Percentiles rank a stretch among this genome's conserved stretches.
Evolutionary conservation across 2,329 filamentous ascomycete genomes (phyloP).

Genomic region (Colletotrichum sp.): DNA sequence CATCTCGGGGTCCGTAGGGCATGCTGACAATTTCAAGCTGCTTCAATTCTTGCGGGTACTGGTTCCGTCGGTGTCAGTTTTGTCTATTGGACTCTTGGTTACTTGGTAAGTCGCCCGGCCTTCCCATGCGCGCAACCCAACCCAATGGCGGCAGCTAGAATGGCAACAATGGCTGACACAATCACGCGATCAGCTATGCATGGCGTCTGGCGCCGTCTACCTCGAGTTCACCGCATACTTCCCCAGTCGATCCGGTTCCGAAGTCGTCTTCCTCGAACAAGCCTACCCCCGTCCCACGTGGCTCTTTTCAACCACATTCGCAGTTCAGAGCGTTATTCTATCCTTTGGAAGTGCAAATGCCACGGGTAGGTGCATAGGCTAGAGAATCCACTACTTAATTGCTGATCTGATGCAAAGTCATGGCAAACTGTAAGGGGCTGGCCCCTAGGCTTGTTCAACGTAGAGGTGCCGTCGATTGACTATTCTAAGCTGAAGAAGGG

Average conservation of each 20-base stretch:
- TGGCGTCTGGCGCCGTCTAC: slow-evolving; percentile 56
- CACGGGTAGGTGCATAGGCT: slow-evolving; percentile 21
- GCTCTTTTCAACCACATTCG: slow-evolving; percentile 67
- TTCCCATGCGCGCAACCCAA: slow-evolving; percentile 34
- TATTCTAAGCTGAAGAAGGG: no score
- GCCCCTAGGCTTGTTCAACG: no score
- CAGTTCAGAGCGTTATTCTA: slow-evolving; percentile 64
- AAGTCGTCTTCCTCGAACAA: slow-evolving; percentile 72
- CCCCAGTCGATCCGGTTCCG: slow-evolving; percentile 67
- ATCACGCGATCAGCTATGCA: slow-evolving; percentile 51
- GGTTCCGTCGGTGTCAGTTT: slow-evolving; percentile 66
- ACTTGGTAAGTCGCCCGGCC: slow-evolving; percentile 56
- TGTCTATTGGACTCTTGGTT: slow-evolving; percentile 68
- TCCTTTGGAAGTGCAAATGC: slow-evolving; percentile 71
- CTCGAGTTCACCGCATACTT: slow-evolving; percentile 71
- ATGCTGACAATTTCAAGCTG: slow-evolving; percentile 41
- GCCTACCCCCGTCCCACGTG: slow-evolving; percentile 67
- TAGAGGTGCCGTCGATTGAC: no score
- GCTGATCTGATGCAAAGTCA: slow-evolving; percentile 40
- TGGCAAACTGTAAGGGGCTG: no score
- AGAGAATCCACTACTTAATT: fast-evolving
- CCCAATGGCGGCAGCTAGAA: not conserved
- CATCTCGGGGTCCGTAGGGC: not conserved
- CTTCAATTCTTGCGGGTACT: slow-evolving; percentile 58
- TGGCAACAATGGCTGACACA: not conserved